phyloP scores from a whole-genome alignment of 176 grass and related monocot species.

The Triticum urartu region DNA sequence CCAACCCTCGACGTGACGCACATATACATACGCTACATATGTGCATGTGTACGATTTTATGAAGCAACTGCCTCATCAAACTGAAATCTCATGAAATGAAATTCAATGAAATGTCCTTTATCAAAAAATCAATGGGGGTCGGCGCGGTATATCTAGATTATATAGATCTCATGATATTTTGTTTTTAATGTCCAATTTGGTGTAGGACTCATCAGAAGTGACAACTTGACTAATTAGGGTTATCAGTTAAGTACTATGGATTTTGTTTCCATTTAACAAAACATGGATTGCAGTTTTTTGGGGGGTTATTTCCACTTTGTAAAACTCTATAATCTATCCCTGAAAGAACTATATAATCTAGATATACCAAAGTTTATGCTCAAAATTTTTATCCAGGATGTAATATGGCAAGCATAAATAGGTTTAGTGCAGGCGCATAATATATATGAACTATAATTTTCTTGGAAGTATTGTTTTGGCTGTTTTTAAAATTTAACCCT shows the following conservation, averaged over 20 bases:
- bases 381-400: neutral
- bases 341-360: neutral
- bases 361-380: neutral
- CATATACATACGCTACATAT: neutral
- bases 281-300: neutral
- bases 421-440: neutral
- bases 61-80: neutral
- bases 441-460: neutral
- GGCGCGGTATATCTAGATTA: no score
- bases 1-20: neutral
- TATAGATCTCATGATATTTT: neutral
- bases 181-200: neutral
- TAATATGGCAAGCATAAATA: neutral
- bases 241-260: neutral
- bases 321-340: neutral
- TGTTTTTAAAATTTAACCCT: neutral
- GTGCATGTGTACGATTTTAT: neutral
- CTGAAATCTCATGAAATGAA: neutral
- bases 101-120: no score
- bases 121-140: no score
- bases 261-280: neutral
- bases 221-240: neutral
- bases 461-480: neutral
- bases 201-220: neutral
- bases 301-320: neutral